These are phyloP conservation scores for Taxawa tesnikishii DNA, from an alignment of 2,329 filamentous ascomycete species.

Conservation along the genomic window DNA sequence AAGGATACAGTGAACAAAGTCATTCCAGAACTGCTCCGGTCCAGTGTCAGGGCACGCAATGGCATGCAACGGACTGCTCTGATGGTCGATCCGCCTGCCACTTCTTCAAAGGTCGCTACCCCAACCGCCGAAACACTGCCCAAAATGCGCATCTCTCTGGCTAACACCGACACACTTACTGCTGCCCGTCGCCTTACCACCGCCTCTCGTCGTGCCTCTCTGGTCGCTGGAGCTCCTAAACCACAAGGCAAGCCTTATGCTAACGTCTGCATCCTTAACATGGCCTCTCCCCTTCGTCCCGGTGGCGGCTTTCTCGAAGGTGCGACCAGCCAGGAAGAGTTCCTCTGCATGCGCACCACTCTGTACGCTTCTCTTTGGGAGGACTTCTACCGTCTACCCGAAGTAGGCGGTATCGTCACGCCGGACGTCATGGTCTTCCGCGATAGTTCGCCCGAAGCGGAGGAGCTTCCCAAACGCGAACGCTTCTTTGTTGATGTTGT, in stretches of 20 bases:
- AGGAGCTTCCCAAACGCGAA: constrained; percentile 32
- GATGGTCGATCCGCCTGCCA: constrained; percentile 24
- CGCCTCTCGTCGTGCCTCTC: constrained; percentile 9
- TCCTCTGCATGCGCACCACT: constrained; percentile 48
- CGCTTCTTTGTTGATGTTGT: constrained; percentile 48
- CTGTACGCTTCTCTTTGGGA: constrained; percentile 46
- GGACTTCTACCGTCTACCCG: constrained; percentile 47
- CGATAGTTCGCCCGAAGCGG: constrained; percentile 21
- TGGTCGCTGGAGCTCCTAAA: constrained; percentile 1
- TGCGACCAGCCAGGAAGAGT: constrained; percentile 49
- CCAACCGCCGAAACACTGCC: constrained; percentile 1
- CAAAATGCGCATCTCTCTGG: constrained; percentile 31
- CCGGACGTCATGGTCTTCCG: constrained; percentile 49
- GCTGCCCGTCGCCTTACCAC: constrained; percentile 31
- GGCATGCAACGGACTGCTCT: constrained; percentile 43
- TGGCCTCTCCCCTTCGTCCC: constrained; percentile 49
- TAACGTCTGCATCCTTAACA: constrained; percentile 46
- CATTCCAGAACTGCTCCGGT: constrained; percentile 43
- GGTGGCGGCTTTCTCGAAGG: constrained; percentile 51
- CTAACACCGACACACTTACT: constrained; percentile 40
- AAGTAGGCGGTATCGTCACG: constrained; percentile 44
- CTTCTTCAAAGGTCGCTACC: constrained; percentile 9
- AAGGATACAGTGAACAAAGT: constrained; percentile 46
- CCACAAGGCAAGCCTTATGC: constrained; percentile 2
- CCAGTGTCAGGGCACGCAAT: constrained; percentile 41